Percentiles rank a stretch among this genome's conserved stretches.
phyloP scores from a whole-genome alignment of 1,139 yeast genomes.

The Pichia sp. region DNA sequence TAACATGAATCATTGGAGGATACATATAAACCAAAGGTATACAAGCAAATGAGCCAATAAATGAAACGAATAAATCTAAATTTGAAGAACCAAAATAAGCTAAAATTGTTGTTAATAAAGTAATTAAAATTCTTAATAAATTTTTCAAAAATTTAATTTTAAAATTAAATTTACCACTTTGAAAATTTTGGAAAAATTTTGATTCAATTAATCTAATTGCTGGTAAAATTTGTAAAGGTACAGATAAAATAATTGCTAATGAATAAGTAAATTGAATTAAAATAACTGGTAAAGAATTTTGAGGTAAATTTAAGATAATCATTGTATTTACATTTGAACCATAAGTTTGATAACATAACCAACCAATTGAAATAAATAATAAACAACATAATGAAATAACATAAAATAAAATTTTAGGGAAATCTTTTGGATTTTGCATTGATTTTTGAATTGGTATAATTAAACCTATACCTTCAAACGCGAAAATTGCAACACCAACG shows the following conservation, averaged over 20 bases:
- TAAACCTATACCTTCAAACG: constrained; percentile 76
- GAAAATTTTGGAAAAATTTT: constrained; percentile 39
- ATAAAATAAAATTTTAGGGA: constrained; percentile 53
- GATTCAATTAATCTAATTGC: constrained; percentile 68
- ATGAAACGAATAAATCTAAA: constrained; percentile 64
- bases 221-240: constrained; percentile 71
- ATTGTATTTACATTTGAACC: constrained; percentile 64
- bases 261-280: constrained; percentile 62
- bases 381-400: constrained; percentile 55
- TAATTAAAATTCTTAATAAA: constrained; percentile 45
- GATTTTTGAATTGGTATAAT: constrained; percentile 72
- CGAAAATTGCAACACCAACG: constrained; percentile 74
- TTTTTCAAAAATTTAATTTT: constrained; percentile 64
- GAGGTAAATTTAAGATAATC: constrained; percentile 65
- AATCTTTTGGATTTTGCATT: constrained; percentile 65
- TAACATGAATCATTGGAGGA: constrained; percentile 65
- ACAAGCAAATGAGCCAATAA: constrained; percentile 77
- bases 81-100: constrained; percentile 60
- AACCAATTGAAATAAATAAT: constrained; percentile 55
- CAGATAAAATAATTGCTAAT: constrained; percentile 64
- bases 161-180: constrained; percentile 49
- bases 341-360: constrained; percentile 62
- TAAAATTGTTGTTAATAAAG: constrained; percentile 42
- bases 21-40: constrained; percentile 78
- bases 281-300: constrained; percentile 53